A percentile compares a stretch with the other conserved stretches of the same genome.
Evolutionary conservation across 2,329 filamentous ascomycete genomes (phyloP).

Genomic region (Fusarium drepaniforme): DNA sequence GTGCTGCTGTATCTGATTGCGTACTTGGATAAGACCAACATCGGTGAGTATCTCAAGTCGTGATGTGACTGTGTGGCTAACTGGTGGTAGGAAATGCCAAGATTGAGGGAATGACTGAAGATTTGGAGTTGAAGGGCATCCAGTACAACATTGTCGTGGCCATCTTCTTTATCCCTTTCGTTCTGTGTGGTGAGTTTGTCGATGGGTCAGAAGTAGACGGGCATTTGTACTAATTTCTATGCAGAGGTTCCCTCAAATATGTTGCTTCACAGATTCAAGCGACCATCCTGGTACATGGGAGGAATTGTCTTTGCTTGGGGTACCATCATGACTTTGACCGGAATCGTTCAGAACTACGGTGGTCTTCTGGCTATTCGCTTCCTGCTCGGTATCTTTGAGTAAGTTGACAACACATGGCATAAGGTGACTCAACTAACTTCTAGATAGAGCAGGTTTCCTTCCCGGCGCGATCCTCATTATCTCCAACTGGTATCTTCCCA

Average conservation of each 20-base stretch:
- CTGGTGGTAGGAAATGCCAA: constrained; percentile 57
- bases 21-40: constrained; percentile 51
- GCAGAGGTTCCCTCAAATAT: not conserved
- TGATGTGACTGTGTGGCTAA: not conserved
- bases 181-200: constrained; percentile 50
- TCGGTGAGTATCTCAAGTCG: constrained; percentile 18
- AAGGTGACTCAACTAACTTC: not conserved
- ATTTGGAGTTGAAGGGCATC: constrained; percentile 61
- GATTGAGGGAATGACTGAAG: constrained; percentile 54
- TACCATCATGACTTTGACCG: constrained; percentile 53
- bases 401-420: constrained; percentile 9
- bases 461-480: constrained; percentile 42
- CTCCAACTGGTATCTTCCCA: constrained; percentile 48
- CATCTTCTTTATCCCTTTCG: constrained; percentile 60
- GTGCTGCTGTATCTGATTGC: constrained; percentile 52
- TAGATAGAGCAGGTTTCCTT: constrained; percentile 48
- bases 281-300: constrained; percentile 51
- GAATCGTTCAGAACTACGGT: constrained; percentile 52
- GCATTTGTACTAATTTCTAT: not conserved
- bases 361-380: constrained; percentile 56
- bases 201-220: not conserved
- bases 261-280: constrained; percentile 31
- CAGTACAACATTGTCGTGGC: constrained; percentile 57
- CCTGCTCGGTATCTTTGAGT: constrained; percentile 55
- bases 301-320: constrained; percentile 51